Conservation (phyloP, 1,139 yeast genomes). For the Lodderomyces pseudojiufengensis region DNA sequence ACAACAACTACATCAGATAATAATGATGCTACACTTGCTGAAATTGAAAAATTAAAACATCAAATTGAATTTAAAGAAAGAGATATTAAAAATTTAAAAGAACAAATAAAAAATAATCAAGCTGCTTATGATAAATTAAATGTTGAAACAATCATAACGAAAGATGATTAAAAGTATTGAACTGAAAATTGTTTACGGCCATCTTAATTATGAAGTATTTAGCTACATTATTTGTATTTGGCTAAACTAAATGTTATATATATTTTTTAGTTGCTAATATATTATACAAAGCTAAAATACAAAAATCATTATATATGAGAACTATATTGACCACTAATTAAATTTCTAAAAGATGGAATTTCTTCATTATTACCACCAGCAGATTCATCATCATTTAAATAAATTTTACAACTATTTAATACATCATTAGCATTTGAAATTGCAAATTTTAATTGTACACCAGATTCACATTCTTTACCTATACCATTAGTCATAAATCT, state of each 20-base stretch:
- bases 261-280: too few relatives aligned
- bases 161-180: slow-evolving; percentile 7
- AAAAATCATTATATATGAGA: slow-evolving; percentile 18
- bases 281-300: too few relatives aligned
- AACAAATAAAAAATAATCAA: slow-evolving; percentile 54
- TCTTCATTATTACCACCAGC: slow-evolving; percentile 18
- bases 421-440: slow-evolving; percentile 25
- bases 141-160: slow-evolving; percentile 10
- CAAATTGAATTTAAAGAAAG: slow-evolving; percentile 42
- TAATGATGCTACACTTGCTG: too few relatives aligned
- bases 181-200: not conserved
- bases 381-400: slow-evolving; percentile 4
- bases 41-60: slow-evolving; percentile 36
- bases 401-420: slow-evolving; percentile 21
- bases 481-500: slow-evolving; percentile 62
- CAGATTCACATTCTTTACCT: slow-evolving; percentile 65
- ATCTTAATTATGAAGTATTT: not conserved
- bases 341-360: slow-evolving; percentile 31
- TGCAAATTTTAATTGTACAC: slow-evolving; percentile 64
- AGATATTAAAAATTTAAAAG: slow-evolving; percentile 49
- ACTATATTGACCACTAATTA: slow-evolving; percentile 36
- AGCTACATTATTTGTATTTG: too few relatives aligned
- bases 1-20: too few relatives aligned
- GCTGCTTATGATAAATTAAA: slow-evolving; percentile 47
- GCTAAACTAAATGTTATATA: too few relatives aligned